A percentile compares a stretch with the other conserved stretches of the same genome.
Evolutionary conservation across 495 filamentous ascomycete genomes (phyloP).

Genomic region (Trichoderma parareesei): DNA sequence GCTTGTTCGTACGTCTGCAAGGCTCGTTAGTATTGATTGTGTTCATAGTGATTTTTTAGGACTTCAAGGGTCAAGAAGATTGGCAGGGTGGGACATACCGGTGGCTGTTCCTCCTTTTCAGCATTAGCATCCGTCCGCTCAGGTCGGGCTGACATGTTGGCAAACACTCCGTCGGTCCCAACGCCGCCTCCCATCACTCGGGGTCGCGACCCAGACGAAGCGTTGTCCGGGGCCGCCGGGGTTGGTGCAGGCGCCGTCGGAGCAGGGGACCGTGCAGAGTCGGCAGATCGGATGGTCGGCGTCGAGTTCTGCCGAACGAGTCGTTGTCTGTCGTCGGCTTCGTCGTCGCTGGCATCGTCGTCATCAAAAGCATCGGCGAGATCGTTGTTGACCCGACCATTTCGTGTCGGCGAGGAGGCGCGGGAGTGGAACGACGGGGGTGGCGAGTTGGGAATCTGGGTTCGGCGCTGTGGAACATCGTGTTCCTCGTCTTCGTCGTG

Average conservation of each 20-base stretch:
- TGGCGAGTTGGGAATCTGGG: conserved; percentile 66
- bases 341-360: conserved; percentile 63
- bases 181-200: conserved; percentile 55
- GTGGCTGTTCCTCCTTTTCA: conserved; percentile 77
- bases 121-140: conserved; percentile 62
- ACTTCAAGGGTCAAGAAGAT: background rate
- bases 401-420: conserved; percentile 57
- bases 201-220: conserved; percentile 15
- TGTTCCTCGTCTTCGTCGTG: conserved; percentile 39
- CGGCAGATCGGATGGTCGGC: conserved; percentile 19
- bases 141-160: conserved; percentile 88
- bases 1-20: conserved; percentile 93
- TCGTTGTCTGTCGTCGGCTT: conserved; percentile 75
- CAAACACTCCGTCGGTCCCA: conserved; percentile 88
- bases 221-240: background rate
- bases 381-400: conserved; percentile 51
- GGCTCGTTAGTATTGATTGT: conserved; percentile 20
- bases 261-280: background rate
- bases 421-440: conserved; percentile 91
- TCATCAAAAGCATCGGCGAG: conserved; percentile 88
- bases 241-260: background rate
- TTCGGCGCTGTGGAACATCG: conserved; percentile 21
- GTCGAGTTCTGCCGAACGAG: conserved; percentile 66
- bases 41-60: conserved; percentile 2
- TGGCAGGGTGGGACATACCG: conserved; percentile 50